phyloP scores from a whole-genome alignment of 164 flowering plant species.

The Magnolia officinalis region DNA sequence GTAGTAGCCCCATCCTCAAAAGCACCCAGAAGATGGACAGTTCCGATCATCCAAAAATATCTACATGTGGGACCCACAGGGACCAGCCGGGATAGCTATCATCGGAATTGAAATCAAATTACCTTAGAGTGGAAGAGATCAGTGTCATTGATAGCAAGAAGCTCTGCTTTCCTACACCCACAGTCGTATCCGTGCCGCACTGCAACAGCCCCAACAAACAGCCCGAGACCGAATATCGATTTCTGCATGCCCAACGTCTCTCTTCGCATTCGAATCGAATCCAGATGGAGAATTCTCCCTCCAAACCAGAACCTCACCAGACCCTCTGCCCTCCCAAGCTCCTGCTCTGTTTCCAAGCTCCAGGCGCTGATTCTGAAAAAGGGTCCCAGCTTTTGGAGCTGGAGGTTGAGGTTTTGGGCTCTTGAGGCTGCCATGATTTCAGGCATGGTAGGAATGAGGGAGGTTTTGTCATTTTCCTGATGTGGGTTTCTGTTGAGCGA shows the following conservation, averaged over 20 bases:
- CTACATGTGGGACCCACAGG: no score
- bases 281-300: conserved; percentile 76
- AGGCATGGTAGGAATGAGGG: conserved; percentile 55
- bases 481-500: not conserved
- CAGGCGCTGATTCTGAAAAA: conserved; percentile 79
- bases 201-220: conserved; percentile 89
- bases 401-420: conserved; percentile 57
- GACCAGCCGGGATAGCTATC: no score
- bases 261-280: conserved; percentile 60
- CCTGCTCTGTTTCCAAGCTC: conserved; percentile 46
- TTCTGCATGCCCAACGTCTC: conserved; percentile 73
- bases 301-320: conserved; percentile 63
- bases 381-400: conserved; percentile 72
- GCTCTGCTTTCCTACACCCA: conserved; percentile 69
- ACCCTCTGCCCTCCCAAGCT: conserved; percentile 90
- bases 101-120: not conserved
- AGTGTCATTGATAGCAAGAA: conserved; percentile 88
- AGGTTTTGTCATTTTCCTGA: not conserved
- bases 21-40: no score
- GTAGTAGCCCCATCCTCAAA: no score
- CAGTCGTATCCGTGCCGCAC: conserved; percentile 71
- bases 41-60: no score
- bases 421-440: conserved; percentile 62
- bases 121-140: conserved; percentile 88
- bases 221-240: conserved; percentile 81